Percentiles rank a stretch among this genome's conserved stretches.
phyloP scores from a whole-genome alignment of 768 basidiomycete genomes.

The Lactarius trivialis region DNA sequence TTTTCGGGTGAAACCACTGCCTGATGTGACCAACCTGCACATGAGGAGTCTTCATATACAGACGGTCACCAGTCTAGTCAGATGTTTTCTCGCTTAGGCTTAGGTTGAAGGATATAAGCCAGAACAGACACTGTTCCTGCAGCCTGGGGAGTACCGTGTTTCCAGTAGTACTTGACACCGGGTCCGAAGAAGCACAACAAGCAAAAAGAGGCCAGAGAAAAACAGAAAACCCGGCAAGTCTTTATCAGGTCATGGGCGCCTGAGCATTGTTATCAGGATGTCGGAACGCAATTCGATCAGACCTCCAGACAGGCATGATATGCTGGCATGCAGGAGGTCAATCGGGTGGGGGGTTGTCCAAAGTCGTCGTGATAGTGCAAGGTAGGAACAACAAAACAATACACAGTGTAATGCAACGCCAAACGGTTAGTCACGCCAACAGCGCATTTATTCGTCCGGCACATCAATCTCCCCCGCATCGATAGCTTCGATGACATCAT shows the following conservation, averaged over 20 bases:
- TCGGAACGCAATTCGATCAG: neutral
- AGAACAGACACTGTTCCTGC: neutral
- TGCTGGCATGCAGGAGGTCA: neutral
- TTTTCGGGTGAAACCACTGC: neutral
- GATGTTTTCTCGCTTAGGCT: neutral
- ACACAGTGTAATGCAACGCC: slow-evolving; percentile 6
- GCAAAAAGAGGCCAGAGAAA: too few relatives aligned
- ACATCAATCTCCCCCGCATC: slow-evolving; percentile 80
- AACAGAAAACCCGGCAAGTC: neutral
- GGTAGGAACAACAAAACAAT: slow-evolving; percentile 12
- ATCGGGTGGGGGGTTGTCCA: neutral
- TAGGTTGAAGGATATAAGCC: neutral
- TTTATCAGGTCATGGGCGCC: neutral
- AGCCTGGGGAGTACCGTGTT: neutral
- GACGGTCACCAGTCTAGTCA: neutral
- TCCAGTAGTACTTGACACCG: neutral
- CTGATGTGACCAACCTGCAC: neutral
- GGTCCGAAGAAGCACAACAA: neutral
- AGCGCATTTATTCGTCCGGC: slow-evolving; percentile 63
- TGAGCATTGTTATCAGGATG: neutral
- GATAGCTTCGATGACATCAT: slow-evolving; percentile 88
- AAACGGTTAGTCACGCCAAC: neutral
- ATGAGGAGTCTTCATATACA: neutral
- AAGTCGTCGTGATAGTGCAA: slow-evolving; percentile 13
- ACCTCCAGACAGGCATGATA: neutral